phyloP scores from a whole-genome alignment of 768 basidiomycete genomes.

The Trametes maxima region DNA sequence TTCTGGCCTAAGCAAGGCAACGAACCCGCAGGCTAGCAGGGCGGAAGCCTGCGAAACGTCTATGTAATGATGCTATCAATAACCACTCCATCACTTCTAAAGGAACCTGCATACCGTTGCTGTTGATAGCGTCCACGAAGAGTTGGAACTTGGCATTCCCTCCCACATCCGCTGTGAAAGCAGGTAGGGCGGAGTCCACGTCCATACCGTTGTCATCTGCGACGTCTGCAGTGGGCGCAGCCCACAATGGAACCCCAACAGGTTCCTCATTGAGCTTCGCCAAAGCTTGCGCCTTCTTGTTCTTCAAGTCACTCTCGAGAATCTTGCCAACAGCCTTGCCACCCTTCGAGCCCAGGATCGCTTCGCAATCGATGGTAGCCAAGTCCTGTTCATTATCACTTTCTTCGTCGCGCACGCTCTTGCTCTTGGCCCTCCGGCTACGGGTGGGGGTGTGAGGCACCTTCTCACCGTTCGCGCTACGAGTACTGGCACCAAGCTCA shows the following conservation, averaged over 20 bases:
- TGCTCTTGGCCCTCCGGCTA: slow-evolving; percentile 1
- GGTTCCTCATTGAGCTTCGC: slow-evolving; percentile 19
- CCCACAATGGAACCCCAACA: slow-evolving; percentile 39
- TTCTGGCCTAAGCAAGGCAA: slow-evolving; percentile 38
- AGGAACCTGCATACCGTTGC: slow-evolving; percentile 36
- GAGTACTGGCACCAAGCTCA: slow-evolving; percentile 6
- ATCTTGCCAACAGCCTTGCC: slow-evolving; percentile 36
- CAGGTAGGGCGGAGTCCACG: slow-evolving; percentile 14
- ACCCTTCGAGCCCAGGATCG: slow-evolving; percentile 33
- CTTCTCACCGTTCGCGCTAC: slow-evolving; percentile 2
- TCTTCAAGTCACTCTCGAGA: slow-evolving; percentile 25
- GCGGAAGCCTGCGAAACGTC: slow-evolving; percentile 43
- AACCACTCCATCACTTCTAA: too few species aligned
- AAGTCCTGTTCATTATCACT: slow-evolving; percentile 21
- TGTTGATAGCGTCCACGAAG: slow-evolving; percentile 28
- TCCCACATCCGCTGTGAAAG: not conserved
- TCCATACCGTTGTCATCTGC: slow-evolving; percentile 26
- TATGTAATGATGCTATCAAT: slow-evolving; percentile 24
- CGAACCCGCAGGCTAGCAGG: slow-evolving; percentile 45
- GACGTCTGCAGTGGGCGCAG: slow-evolving; percentile 16
- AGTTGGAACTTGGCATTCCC: not conserved
- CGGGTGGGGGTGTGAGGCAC: not conserved
- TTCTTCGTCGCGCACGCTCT: not conserved
- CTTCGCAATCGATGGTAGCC: slow-evolving; percentile 28
- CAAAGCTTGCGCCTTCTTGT: slow-evolving; percentile 21